A percentile compares a stretch with the other conserved stretches of the same genome.
Conservation (phyloP, 352 stramenopile genomes). For the Globisporangium nunn region DNA sequence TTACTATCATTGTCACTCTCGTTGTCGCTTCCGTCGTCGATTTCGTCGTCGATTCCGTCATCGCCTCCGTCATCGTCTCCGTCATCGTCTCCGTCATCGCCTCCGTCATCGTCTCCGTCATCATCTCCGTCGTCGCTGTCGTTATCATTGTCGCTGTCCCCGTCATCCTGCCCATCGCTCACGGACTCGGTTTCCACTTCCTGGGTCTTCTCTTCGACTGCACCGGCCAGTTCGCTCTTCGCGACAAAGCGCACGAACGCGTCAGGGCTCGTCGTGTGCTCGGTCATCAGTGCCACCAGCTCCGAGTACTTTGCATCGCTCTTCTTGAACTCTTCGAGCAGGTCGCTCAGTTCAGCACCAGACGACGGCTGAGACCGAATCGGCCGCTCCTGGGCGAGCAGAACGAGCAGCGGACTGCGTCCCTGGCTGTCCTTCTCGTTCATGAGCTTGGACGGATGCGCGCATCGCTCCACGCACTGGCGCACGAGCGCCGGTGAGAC, state of each 20-base stretch:
- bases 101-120: constrained; percentile 12
- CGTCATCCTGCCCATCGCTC: not conserved
- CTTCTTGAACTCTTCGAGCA: constrained; percentile 24
- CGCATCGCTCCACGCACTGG: constrained; percentile 27
- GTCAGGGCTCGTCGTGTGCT: constrained; percentile 26
- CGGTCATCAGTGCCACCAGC: constrained; percentile 43
- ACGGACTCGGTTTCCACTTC: not conserved
- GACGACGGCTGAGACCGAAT: constrained; percentile 13
- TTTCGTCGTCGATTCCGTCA: constrained; percentile 4
- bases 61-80: constrained; percentile 11
- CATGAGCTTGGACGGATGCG: constrained; percentile 27
- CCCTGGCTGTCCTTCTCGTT: constrained; percentile 38
- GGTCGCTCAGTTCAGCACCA: constrained; percentile 22
- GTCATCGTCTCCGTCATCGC: constrained; percentile 8
- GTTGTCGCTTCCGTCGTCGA: constrained; percentile 7
- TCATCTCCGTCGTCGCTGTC: constrained; percentile 8
- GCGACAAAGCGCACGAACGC: constrained; percentile 22
- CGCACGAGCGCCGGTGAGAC: constrained; percentile 26
- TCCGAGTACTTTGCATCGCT: constrained; percentile 33
- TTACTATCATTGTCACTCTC: not conserved
- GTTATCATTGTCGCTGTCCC: constrained; percentile 1
- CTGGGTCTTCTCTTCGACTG: constrained; percentile 2
- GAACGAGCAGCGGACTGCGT: constrained; percentile 40
- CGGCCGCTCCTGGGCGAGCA: constrained; percentile 30
- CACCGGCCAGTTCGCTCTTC: constrained; percentile 2